Evolutionary conservation across 768 basidiomycete genomes (phyloP).

Genomic region (Cyclocybe cylindracea): DNA sequence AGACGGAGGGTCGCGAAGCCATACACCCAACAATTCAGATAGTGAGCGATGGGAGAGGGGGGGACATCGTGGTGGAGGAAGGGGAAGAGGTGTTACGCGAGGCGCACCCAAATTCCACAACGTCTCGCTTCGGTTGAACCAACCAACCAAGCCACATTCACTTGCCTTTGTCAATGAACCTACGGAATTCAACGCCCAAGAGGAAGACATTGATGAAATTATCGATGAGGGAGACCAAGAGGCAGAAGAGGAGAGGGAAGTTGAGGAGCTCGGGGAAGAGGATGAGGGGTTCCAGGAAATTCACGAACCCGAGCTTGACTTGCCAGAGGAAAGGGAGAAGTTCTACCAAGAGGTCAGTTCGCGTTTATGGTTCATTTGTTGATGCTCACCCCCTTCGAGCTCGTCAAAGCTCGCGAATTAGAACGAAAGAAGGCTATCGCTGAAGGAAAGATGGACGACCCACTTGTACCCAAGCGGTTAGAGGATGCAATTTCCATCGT

Average conservation of each 20-base stretch:
- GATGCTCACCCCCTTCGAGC: conserved; percentile 37
- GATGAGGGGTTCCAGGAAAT: conserved; percentile 22
- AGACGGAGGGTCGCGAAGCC: conserved; percentile 36
- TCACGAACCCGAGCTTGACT: conserved; percentile 57
- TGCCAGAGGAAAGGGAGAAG: conserved; percentile 62
- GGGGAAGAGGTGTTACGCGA: conserved; percentile 34
- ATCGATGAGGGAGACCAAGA: conserved; percentile 30
- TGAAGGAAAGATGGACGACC: conserved; percentile 88
- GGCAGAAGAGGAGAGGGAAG: conserved; percentile 31
- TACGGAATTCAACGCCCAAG: background rate
- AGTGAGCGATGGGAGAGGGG: conserved; percentile 66
- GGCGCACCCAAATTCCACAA: conserved; percentile 41
- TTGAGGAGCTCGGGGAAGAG: conserved; percentile 28
- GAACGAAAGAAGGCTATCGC: conserved; percentile 77
- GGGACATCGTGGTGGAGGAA: conserved; percentile 51
- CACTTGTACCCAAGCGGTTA: conserved; percentile 72
- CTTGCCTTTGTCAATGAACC: conserved; percentile 24
- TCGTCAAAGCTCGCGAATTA: conserved; percentile 71
- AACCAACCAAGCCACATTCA: conserved; percentile 16
- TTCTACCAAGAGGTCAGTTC: conserved; percentile 71
- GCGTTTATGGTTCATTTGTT: conserved; percentile 11
- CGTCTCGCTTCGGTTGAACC: conserved; percentile 36
- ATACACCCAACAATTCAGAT: conserved; percentile 41
- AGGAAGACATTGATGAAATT: conserved; percentile 31
- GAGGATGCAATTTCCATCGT: conserved; percentile 92